A percentile compares a stretch with the other conserved stretches of the same genome.
Evolutionary conservation across 768 basidiomycete genomes (phyloP).

Genomic region (Cyclocybe cylindracea): DNA sequence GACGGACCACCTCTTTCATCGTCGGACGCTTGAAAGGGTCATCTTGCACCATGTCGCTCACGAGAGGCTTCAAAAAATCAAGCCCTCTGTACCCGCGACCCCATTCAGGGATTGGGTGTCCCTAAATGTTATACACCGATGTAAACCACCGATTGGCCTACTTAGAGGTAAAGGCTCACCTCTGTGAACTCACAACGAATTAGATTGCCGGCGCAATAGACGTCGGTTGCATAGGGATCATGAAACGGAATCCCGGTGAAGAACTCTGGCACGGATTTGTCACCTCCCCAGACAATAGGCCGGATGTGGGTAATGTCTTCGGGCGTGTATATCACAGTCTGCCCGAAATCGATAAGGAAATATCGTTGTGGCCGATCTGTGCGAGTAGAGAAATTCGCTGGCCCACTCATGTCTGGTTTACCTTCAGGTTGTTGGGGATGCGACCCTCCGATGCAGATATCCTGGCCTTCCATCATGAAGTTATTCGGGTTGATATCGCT

Average conservation of each 20-base stretch:
- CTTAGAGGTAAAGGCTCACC: background rate
- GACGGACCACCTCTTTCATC: conserved; percentile 35
- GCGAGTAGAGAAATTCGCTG: conserved; percentile 5
- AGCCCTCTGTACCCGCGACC: conserved; percentile 19
- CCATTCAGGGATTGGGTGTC: conserved; percentile 1
- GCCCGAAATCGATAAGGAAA: conserved; percentile 15
- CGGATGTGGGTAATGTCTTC: background rate
- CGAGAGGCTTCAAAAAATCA: conserved; percentile 28
- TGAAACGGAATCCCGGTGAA: background rate
- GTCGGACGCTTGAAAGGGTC: conserved; percentile 35
- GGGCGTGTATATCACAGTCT: background rate
- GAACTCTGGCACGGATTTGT: background rate
- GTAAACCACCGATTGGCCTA: background rate
- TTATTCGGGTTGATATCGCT: conserved; percentile 6
- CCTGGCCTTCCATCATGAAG: conserved; percentile 5
- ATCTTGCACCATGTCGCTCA: conserved; percentile 34
- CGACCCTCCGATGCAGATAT: background rate
- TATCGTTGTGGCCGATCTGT: conserved; percentile 12
- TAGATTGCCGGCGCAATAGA: conserved; percentile 6
- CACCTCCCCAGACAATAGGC: background rate
- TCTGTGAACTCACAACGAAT: conserved; percentile 7
- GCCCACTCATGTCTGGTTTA: background rate
- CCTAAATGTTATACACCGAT: background rate
- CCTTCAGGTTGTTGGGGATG: background rate
- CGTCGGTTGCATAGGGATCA: conserved; percentile 3